A percentile compares a stretch with the other conserved stretches of the same genome.
These are phyloP conservation scores for Liquidambar formosana DNA, from an alignment of 164 flowering plant genomes.

Conservation along the genomic window DNA sequence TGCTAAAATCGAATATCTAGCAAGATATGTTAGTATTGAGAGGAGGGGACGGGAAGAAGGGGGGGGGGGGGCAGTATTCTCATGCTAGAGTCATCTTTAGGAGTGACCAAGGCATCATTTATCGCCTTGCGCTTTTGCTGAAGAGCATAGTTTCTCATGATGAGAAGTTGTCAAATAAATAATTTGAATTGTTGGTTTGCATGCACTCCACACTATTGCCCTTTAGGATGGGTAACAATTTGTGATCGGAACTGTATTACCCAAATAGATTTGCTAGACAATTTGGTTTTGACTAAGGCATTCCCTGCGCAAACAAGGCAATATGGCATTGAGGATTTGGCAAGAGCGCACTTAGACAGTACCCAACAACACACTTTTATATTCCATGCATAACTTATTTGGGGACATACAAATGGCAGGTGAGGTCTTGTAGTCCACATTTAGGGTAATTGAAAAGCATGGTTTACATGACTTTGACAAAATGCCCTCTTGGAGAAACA, in stretches of 20 bases:
- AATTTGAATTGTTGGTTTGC: background rate
- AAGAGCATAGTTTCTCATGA: background rate
- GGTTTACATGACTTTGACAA: too few relatives aligned
- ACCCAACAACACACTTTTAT: too few relatives aligned
- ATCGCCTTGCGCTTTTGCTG: background rate
- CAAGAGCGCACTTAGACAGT: too few relatives aligned
- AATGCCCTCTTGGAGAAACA: background rate
- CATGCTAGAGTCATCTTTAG: background rate
- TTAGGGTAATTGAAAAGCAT: too few relatives aligned
- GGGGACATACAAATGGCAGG: too few relatives aligned
- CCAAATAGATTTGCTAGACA: background rate
- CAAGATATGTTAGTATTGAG: background rate
- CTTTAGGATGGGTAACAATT: background rate
- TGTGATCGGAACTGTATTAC: background rate
- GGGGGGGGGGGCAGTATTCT: background rate
- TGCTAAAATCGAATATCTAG: background rate
- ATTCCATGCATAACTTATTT: too few relatives aligned
- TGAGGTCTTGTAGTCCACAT: too few relatives aligned
- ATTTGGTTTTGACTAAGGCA: background rate
- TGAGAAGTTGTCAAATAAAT: background rate
- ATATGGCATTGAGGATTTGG: too few relatives aligned
- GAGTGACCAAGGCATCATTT: background rate
- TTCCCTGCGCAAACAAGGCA: too few relatives aligned
- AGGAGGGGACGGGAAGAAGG: background rate
- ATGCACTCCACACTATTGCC: background rate